Base-by-base conservation (phyloP, 495 filamentous ascomycete genomes). In the Penicillium herquei region DNA sequence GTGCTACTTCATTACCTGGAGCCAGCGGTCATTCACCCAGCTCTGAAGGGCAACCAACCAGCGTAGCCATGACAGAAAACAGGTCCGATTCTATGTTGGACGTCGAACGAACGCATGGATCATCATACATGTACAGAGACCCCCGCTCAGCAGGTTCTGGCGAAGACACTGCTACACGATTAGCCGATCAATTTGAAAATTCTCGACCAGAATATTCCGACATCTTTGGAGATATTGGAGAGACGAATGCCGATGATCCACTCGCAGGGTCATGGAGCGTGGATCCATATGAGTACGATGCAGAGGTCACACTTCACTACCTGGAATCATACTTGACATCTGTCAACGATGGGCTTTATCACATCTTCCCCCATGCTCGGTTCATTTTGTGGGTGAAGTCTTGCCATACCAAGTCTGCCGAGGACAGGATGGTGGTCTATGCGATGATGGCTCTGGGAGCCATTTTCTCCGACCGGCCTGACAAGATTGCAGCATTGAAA, bases 401-500 rank as follows among this genome's bases (percentile, higher is more conserved):
- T 55, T 71, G 77, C 54, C 76, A 58, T 12, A 68, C 71, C 16
- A 87, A 87, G 64, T 80, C 76, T 41, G 72, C 75, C 57, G 83
- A 84, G 66, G 87, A 89, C 68, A 79, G 79, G 61, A 91, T 89
- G 84, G 76, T 87, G 45, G 77, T 86, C 44, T 90, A 88, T 71
- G 80, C 80, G 11, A 79, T 86, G 61, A 80, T 89, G 61, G 75
- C 82, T 2, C 55, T 84, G 56, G 83, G 79, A 7, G 77, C 83
- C 12, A 64, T 81, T 1, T 86, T 88, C 57, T 84, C 85, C 0
- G 66, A 75, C 12, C 76, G 79, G n/a, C 55, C 75, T n/a, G 78
- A 79, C 46, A 68, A 71, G 49, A 70, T 76, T 34, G 58, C 64
- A 17, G 67, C 77, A 3, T 70, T 82, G 18, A 75, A 68, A 55